Conservation (phyloP, 306 rosid genomes). For the Styphnolobium japonicum region DNA sequence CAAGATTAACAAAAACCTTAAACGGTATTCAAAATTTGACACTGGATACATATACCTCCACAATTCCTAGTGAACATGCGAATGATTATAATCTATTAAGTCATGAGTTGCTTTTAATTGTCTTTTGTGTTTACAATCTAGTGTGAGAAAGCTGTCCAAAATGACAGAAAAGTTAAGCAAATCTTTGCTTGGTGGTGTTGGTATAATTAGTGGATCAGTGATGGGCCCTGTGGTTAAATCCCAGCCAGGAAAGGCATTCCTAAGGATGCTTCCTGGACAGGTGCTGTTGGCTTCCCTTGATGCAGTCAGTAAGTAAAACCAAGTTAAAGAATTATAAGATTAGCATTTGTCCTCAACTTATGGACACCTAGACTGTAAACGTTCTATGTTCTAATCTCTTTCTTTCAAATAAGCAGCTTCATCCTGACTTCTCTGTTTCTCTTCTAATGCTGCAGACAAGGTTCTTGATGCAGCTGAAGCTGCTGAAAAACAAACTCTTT, state of each 20-base stretch:
- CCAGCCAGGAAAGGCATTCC: conserved; percentile 71
- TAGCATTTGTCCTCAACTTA: background rate
- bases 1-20: conserved; percentile 59
- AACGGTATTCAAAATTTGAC: conserved; percentile 53
- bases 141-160: conserved; percentile 71
- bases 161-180: conserved; percentile 90
- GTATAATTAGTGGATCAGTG: conserved; percentile 72
- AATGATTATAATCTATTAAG: background rate
- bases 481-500: conserved; percentile 80
- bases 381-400: background rate
- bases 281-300: conserved; percentile 88
- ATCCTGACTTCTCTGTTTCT: background rate
- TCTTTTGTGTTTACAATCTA: conserved; percentile 25
- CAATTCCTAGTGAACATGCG: background rate
- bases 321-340: background rate
- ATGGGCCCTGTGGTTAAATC: conserved; percentile 71
- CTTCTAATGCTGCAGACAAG: conserved; percentile 54
- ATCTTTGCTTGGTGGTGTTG: conserved; percentile 75
- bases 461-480: conserved; percentile 91
- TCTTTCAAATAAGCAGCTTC: background rate
- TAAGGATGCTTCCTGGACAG: conserved; percentile 88
- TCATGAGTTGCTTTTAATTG: background rate
- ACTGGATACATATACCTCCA: background rate
- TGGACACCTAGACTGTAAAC: background rate
- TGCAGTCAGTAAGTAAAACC: conserved; percentile 78